Evolutionary conservation across 1,284 basidiomycete genomes (phyloP).

Genomic region (Agaricales sp.): DNA sequence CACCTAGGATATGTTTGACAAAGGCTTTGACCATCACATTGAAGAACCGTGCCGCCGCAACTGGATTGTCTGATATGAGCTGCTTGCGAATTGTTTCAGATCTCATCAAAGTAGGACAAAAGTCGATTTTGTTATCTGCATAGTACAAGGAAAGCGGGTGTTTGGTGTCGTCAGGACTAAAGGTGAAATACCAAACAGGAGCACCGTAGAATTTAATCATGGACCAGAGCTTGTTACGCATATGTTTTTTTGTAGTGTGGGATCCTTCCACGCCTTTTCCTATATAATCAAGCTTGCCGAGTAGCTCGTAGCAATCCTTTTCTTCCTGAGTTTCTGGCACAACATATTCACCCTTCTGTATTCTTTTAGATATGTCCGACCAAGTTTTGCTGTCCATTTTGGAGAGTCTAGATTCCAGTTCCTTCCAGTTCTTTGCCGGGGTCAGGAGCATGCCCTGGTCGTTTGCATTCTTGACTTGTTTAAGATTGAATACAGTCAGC

Average conservation of each 20-base stretch:
- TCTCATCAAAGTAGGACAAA: background rate
- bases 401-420: slow-evolving; percentile 17
- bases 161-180: no score
- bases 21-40: slow-evolving; percentile 16
- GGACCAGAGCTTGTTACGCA: no score
- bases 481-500: slow-evolving; percentile 28
- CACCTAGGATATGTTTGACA: slow-evolving; percentile 15
- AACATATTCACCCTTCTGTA: no score
- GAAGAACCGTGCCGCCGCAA: slow-evolving; percentile 16
- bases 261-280: no score
- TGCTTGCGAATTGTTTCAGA: slow-evolving; percentile 2
- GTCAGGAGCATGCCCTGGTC: slow-evolving; percentile 14
- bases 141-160: slow-evolving; percentile 19
- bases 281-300: no score
- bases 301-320: no score
- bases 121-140: slow-evolving; percentile 12
- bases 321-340: no score
- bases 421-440: slow-evolving; percentile 14
- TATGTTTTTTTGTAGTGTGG: no score
- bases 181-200: no score
- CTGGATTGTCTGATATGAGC: slow-evolving; percentile 16
- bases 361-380: no score
- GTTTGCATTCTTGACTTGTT: slow-evolving; percentile 27
- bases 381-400: no score
- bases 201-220: no score